A percentile compares a stretch with the other conserved stretches of the same genome.
Conservation (phyloP, 352 stramenopile genomes). For the Phytopythium cucurbitacearum region DNA sequence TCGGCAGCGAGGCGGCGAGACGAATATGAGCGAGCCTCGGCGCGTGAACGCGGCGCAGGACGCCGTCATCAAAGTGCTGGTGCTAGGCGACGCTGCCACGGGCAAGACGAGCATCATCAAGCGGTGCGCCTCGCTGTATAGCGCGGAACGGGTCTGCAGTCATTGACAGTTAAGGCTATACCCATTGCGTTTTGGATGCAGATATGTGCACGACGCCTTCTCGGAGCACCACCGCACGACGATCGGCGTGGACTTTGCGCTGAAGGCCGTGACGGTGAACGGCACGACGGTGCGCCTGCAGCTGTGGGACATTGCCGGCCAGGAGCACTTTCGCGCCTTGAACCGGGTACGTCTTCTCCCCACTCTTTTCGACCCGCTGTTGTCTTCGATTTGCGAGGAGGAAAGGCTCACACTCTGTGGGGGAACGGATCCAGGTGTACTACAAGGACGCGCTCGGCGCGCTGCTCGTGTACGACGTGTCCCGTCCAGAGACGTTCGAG, state of each 20-base stretch:
- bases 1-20: not conserved
- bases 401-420: no score
- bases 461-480: slow-evolving; percentile 92
- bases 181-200: slow-evolving; percentile 10
- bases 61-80: slow-evolving; percentile 90
- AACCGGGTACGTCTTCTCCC: slow-evolving; percentile 52
- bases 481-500: slow-evolving; percentile 88
- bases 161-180: not conserved
- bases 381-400: not conserved
- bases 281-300: slow-evolving; percentile 89
- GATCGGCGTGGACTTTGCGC: slow-evolving; percentile 91
- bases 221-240: slow-evolving; percentile 91
- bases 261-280: slow-evolving; percentile 86
- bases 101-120: slow-evolving; percentile 94
- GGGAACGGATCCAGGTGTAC: slow-evolving; percentile 56
- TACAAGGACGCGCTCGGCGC: slow-evolving; percentile 92
- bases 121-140: slow-evolving; percentile 35
- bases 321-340: slow-evolving; percentile 93
- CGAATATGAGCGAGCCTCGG: slow-evolving; percentile 47
- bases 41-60: slow-evolving; percentile 78
- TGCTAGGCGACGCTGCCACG: slow-evolving; percentile 87
- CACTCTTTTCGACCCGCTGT: slow-evolving; percentile 9
- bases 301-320: slow-evolving; percentile 93
- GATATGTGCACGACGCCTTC: slow-evolving; percentile 89
- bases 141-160: not conserved